Conservation (phyloP, 371 early-diverging fungal species). For the Mucor indicus region DNA sequence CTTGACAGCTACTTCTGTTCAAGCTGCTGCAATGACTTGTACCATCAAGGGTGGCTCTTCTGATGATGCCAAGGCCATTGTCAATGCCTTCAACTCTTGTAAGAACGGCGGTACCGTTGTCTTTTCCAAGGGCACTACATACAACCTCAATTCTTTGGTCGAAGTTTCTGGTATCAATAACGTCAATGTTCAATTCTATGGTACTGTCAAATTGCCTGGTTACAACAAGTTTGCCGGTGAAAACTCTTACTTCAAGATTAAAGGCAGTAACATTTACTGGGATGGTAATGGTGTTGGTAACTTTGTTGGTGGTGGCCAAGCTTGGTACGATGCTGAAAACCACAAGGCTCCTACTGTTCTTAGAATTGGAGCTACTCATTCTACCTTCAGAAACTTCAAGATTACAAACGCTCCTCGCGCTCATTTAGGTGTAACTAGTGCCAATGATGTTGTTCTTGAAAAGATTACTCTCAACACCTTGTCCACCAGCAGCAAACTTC, state of each 20-base stretch:
- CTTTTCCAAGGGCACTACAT: constrained; percentile 24
- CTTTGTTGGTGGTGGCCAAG: constrained; percentile 28
- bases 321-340: constrained; percentile 35
- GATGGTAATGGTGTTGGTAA: constrained; percentile 25
- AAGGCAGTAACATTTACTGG: constrained; percentile 25
- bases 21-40: constrained; percentile 23
- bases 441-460: constrained; percentile 25
- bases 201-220: constrained; percentile 24
- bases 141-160: constrained; percentile 24
- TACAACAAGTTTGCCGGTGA: constrained; percentile 24
- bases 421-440: constrained; percentile 30
- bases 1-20: constrained; percentile 9
- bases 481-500: constrained; percentile 16
- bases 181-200: constrained; percentile 26
- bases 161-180: constrained; percentile 17
- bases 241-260: constrained; percentile 23
- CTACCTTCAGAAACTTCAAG: constrained; percentile 31
- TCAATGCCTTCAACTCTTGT: constrained; percentile 25
- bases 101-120: constrained; percentile 33
- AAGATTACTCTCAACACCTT: constrained; percentile 22
- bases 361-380: constrained; percentile 24
- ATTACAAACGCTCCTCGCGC: constrained; percentile 29
- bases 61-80: constrained; percentile 28
- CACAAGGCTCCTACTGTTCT: constrained; percentile 34
- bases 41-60: constrained; percentile 15